Base-by-base conservation (phyloP, 1,284 basidiomycete genomes). In the Thelephora terrestris region DNA sequence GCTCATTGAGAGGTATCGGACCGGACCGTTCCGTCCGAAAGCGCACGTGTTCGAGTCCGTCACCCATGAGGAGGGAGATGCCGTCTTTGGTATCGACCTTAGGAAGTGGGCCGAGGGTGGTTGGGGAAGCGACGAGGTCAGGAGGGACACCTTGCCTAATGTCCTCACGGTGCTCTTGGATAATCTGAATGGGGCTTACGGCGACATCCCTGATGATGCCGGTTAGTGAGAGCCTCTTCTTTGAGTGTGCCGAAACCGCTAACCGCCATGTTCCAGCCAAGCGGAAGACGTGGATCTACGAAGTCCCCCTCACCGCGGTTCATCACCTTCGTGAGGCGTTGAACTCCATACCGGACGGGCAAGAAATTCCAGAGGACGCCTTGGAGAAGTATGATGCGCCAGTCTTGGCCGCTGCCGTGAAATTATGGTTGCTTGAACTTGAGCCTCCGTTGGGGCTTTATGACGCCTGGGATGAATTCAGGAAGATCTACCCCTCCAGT, bases 261-360 rank as follows among this genome's bases (percentile, higher is more conserved):
- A 36, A 52, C 53, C 24, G 9, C 59, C 5, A 40, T 47, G 9
- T 42, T 37, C 38, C 58, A 81, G 94, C 95, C 64, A 86, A 82
- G 62, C 81, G 94, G 53, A 91, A 86, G 67, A 73, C 82, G 1
- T 97, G 93, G 94, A 89, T 97, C 52, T 95, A 96, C 61, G 83
- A 89, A 56, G 89, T 94, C 2, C 90, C 92, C 1, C 74, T 97
- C 20, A 70, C 78, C 3, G 79, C 82, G 25, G 76, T 85, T 5
- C 93, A 96, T 59, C 82, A 85, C 53, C 77, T 96, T 9, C 81
- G 93, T 51, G 85, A 89, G 61, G 75, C 75, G 2, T 71, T 96
- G 51, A 93, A 95, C 60, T 77, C 76, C 20, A 66, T 90, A 10
- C 78, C 79, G 5, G 69, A 78, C 17, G 79, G 79, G 7, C 73